Conservation (phyloP, 352 stramenopile species). For the Phytophthora pinifolia region DNA sequence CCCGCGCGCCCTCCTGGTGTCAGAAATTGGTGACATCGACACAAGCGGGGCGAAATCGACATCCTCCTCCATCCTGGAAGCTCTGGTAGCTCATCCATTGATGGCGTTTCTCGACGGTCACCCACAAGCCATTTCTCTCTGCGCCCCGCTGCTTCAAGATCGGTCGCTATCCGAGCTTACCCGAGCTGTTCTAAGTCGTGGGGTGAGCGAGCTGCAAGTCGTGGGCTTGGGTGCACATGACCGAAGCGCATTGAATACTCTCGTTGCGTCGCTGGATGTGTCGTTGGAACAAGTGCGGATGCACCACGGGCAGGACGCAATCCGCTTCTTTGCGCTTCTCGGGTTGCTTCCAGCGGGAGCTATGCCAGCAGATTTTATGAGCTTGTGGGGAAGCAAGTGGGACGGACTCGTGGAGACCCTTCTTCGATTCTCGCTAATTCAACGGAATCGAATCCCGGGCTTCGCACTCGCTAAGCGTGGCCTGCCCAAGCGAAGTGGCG, state of each 20-base stretch:
- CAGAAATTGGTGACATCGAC: constrained; percentile 64
- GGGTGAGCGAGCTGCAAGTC: constrained; percentile 69
- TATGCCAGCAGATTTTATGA: constrained; percentile 80
- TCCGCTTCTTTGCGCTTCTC: constrained; percentile 75
- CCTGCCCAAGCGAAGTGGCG: constrained; percentile 45
- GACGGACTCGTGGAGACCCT: constrained; percentile 65
- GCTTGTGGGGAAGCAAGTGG: constrained; percentile 67
- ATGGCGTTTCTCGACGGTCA: constrained; percentile 84
- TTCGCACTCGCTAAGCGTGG: constrained; percentile 61
- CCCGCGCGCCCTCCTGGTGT: constrained; percentile 60
- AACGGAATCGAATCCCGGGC: constrained; percentile 69
- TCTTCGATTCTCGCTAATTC: constrained; percentile 74
- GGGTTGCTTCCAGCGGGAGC: constrained; percentile 68
- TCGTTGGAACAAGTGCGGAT: constrained; percentile 74
- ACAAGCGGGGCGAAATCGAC: constrained; percentile 23
- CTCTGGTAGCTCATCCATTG: constrained; percentile 62
- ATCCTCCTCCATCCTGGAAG: constrained; percentile 53
- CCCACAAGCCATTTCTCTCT: constrained; percentile 79
- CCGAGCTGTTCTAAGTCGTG: constrained; percentile 64
- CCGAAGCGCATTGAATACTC: constrained; percentile 70
- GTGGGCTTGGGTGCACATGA: constrained; percentile 64
- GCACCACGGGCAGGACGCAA: constrained; percentile 65
- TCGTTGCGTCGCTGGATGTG: constrained; percentile 74
- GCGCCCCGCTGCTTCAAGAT: constrained; percentile 71
- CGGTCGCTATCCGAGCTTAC: constrained; percentile 74